These are phyloP conservation scores for Verticillium longisporum DNA, from an alignment of 2,329 filamentous ascomycete species.

Conservation along the genomic window DNA sequence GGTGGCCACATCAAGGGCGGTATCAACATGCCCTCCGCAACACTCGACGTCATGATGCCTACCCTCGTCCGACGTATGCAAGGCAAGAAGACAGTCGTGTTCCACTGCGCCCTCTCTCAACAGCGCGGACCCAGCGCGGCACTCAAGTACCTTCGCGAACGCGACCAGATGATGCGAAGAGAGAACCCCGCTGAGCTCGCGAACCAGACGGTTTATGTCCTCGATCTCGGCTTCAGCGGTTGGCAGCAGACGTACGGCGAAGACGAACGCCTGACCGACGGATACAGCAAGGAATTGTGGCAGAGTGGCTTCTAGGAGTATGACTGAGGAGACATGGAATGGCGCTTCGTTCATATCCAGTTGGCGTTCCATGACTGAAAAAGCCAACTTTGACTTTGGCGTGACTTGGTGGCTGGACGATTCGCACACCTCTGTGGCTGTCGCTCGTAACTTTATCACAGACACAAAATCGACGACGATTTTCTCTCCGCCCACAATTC, in stretches of 20 bases:
- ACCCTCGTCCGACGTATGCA: constrained; percentile 73
- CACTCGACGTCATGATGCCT: constrained; percentile 70
- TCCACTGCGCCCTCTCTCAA: constrained; percentile 90
- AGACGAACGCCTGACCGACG: constrained; percentile 76
- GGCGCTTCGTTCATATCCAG: neutral
- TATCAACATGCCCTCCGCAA: constrained; percentile 65
- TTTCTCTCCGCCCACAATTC: neutral
- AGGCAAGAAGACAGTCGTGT: constrained; percentile 78
- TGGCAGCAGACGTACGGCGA: constrained; percentile 84
- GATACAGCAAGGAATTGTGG: constrained; percentile 82
- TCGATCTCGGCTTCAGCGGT: constrained; percentile 76
- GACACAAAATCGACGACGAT: neutral
- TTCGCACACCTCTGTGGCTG: neutral
- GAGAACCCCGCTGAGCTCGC: neutral
- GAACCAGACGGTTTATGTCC: constrained; percentile 69
- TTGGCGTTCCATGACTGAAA: neutral
- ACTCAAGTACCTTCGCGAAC: constrained; percentile 68
- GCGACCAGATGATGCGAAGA: constrained; percentile 39
- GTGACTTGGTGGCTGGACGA: neutral
- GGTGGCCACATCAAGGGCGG: constrained; percentile 82
- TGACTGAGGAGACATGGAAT: neutral
- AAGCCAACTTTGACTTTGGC: neutral
- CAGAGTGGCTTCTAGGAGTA: constrained; percentile 42
- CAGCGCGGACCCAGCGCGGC: constrained; percentile 83
- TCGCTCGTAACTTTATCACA: neutral